Conservation (phyloP, 441 rosid genomes). For the Eruca vesicaria region DNA sequence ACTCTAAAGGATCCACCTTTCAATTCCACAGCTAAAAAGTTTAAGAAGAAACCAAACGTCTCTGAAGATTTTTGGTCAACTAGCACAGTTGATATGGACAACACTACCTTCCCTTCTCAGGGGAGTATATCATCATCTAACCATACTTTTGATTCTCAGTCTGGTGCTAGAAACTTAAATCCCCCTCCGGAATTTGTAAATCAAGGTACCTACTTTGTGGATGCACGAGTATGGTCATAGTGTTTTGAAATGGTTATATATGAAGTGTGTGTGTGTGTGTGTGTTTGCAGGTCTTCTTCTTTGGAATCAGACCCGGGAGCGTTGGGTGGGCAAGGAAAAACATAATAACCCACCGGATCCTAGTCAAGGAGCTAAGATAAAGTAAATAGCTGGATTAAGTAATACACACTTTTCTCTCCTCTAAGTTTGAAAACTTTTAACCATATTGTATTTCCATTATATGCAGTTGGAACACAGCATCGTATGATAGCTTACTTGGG, state of each 20-base stretch:
- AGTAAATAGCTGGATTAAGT: slow-evolving; percentile 54
- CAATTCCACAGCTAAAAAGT: slow-evolving; percentile 26
- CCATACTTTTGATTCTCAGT: slow-evolving; percentile 48
- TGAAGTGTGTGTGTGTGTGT: slow-evolving; percentile 2
- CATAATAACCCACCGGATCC: slow-evolving; percentile 29
- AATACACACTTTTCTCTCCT: not conserved
- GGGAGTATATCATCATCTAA: slow-evolving; percentile 59
- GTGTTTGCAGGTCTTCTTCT: slow-evolving; percentile 58
- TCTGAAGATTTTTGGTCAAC: slow-evolving; percentile 65
- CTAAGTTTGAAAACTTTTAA: not conserved
- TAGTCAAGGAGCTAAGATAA: slow-evolving; percentile 47
- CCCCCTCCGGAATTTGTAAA: slow-evolving; percentile 67
- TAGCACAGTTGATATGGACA: slow-evolving; percentile 63
- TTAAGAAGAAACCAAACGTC: slow-evolving; percentile 42
- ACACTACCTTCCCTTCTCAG: slow-evolving; percentile 57
- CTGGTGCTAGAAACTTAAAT: slow-evolving; percentile 47
- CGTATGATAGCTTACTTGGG: slow-evolving; percentile 65
- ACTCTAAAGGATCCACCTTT: slow-evolving; percentile 10
- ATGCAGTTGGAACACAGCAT: slow-evolving; percentile 58
- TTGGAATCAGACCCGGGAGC: slow-evolving; percentile 69
- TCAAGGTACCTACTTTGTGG: slow-evolving; percentile 71
- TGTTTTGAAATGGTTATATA: not conserved
- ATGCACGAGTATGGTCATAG: not conserved
- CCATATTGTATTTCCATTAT: not conserved
- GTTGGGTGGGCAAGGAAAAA: slow-evolving; percentile 56